Evolutionary conservation across 2,329 filamentous ascomycete genomes (phyloP).

Genomic region (Alternaria alternata): DNA sequence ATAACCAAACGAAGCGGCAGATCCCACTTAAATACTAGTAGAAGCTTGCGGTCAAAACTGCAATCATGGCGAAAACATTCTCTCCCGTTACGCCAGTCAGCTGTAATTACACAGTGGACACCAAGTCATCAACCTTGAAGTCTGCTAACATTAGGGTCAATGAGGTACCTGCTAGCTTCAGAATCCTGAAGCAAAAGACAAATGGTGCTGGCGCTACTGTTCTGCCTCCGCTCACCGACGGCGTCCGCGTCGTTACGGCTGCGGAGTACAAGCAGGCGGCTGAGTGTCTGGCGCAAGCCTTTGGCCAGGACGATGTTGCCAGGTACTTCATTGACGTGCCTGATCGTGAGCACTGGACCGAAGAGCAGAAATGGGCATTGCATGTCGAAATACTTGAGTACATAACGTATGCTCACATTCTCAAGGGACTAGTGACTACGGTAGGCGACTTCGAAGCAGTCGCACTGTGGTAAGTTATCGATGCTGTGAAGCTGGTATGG

Average conservation of each 20-base stretch:
- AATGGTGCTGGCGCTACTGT: constrained; percentile 8
- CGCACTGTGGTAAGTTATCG: constrained; percentile 74
- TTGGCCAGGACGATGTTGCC: constrained; percentile 76
- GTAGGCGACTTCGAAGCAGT: constrained; percentile 81
- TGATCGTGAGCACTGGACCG: constrained; percentile 68
- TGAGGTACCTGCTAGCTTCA: constrained; percentile 43
- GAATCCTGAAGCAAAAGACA: constrained; percentile 39
- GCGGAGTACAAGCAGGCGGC: constrained; percentile 76
- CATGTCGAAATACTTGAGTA: constrained; percentile 82
- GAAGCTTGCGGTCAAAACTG: constrained; percentile 47
- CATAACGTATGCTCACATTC: constrained; percentile 76
- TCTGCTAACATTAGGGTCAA: constrained; percentile 39
- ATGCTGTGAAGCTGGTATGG: not conserved
- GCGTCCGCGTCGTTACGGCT: constrained; percentile 70
- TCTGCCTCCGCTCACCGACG: constrained; percentile 48
- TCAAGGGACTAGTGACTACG: constrained; percentile 76
- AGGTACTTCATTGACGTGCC: constrained; percentile 78
- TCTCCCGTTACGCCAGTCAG: constrained; percentile 38
- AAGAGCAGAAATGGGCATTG: constrained; percentile 76
- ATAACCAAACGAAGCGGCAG: constrained; percentile 58
- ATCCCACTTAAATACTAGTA: constrained; percentile 58
- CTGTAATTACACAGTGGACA: constrained; percentile 40
- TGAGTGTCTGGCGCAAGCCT: constrained; percentile 76
- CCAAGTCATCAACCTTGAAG: constrained; percentile 51
- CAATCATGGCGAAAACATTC: constrained; percentile 58